phyloP scores from a whole-genome alignment of 177 flowering plant species.

The Telopea speciosissima region DNA sequence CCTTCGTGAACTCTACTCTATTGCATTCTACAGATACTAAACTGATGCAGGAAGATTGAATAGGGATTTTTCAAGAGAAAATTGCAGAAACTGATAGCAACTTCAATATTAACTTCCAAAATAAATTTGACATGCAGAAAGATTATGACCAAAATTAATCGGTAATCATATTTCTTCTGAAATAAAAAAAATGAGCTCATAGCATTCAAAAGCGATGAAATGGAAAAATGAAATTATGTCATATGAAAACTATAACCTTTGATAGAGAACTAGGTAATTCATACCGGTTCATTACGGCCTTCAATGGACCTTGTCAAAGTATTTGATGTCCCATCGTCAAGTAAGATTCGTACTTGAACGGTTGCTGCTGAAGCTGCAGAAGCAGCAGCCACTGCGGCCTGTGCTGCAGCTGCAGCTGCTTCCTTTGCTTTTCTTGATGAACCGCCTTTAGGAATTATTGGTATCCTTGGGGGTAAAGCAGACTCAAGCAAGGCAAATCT shows the following conservation, averaged over 20 bases:
- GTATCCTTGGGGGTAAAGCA: conserved; percentile 73
- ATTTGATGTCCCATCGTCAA: conserved; percentile 97
- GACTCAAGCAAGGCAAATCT: conserved; percentile 93
- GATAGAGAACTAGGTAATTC: not conserved
- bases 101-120: no score
- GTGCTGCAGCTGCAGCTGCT: conserved; percentile 96
- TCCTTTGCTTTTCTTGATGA: conserved; percentile 96
- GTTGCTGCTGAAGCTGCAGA: conserved; percentile 80
- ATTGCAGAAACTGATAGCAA: no score
- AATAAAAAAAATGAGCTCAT: not conserved
- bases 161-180: not conserved
- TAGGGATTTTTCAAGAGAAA: no score
- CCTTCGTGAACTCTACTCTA: no score
- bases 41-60: no score
- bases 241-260: conserved; percentile 1
- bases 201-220: not conserved
- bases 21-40: no score
- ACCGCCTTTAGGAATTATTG: conserved; percentile 69
- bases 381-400: conserved; percentile 94
- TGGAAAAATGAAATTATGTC: not conserved
- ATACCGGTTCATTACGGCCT: conserved; percentile 86
- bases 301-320: conserved; percentile 81
- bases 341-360: conserved; percentile 91
- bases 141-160: not conserved
- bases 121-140: not conserved